Evolutionary conservation across 495 filamentous ascomycete species (phyloP), one percentile per base, ranked within the genome.

Genomic region (Aspergillus coremiiformis): DNA sequence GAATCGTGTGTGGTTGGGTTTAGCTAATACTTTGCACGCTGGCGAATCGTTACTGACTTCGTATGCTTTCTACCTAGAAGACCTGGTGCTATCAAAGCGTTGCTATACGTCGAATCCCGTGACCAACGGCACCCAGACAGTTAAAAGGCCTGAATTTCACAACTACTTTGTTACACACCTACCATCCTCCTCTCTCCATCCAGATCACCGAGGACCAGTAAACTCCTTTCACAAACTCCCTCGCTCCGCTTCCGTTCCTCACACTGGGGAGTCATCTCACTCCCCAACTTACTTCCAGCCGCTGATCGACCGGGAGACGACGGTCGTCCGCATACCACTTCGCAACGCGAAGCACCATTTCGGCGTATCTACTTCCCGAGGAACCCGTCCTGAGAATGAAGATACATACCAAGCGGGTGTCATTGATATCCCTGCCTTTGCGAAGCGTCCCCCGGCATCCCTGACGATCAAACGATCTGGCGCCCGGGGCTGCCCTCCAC

Each of bases 111-210:
- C 59, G 35, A 56, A 55, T 7, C 60, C 63, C 32, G 32, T 12
- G 12, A 37, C 56, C 14, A 51, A 52, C 24, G n/a, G 57, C 48
- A 53, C 39, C 21, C 56, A 14, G 14, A 26, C 56, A 12, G 14
- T 42, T 7, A 71, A 68, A 46, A 74, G 68, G 5, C 85, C 85
- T 22, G 66, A 73, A 54, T 97, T 96, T 70, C 90, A 94, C 71
- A 88, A 93, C 55, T 98, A 98, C 74, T 98, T 98, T 65, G 87
- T 96, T 29, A 95, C 93, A 5, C 87, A 96, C 66, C 78, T 98
- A 0, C 93, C 93, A 5, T 94, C 90, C 19, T 92, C 89, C 37
- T 96, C 92, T 0, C 77, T 96, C 12, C 87, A 96, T 60, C 92
- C 93, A 9, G 93, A 98, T 62, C 86, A 88, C 17, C 79, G 80